Conservation (phyloP, 768 basidiomycete genomes). For the Dioszegia hungarica region DNA sequence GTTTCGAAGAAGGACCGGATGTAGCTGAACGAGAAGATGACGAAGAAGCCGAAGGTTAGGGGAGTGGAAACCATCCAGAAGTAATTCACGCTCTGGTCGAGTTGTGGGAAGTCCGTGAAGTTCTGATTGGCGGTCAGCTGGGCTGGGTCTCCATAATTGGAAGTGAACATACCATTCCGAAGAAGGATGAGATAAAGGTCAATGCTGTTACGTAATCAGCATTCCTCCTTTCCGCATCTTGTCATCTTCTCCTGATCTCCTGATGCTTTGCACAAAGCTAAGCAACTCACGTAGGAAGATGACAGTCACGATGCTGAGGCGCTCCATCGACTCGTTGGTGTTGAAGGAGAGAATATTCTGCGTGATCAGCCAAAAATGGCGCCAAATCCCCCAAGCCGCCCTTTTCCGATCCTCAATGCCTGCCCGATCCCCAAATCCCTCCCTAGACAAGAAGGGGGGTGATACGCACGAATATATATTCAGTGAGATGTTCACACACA, state of each 20-base stretch:
- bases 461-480: slow-evolving; percentile 47
- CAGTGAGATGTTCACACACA: slow-evolving; percentile 45
- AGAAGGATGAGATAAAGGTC: slow-evolving; percentile 34
- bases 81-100: slow-evolving; percentile 29
- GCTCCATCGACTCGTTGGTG: slow-evolving; percentile 48
- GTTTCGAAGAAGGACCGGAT: slow-evolving; percentile 26
- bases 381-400: too few relatives aligned
- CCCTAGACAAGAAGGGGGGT: too few relatives aligned
- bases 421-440: background rate
- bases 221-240: too few relatives aligned
- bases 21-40: slow-evolving; percentile 42
- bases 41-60: slow-evolving; percentile 39
- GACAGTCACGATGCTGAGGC: slow-evolving; percentile 48
- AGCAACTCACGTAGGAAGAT: slow-evolving; percentile 46
- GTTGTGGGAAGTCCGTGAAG: slow-evolving; percentile 26
- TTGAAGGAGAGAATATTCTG: slow-evolving; percentile 45
- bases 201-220: slow-evolving; percentile 6
- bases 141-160: too few relatives aligned
- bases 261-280: background rate
- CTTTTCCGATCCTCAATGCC: too few relatives aligned
- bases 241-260: too few relatives aligned
- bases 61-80: slow-evolving; percentile 48
- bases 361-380: background rate
- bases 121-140: slow-evolving; percentile 18
- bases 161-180: slow-evolving; percentile 34